Base-by-base conservation (phyloP, 805 yeast genomes). In the Wickerhamiella spandovensis region DNA sequence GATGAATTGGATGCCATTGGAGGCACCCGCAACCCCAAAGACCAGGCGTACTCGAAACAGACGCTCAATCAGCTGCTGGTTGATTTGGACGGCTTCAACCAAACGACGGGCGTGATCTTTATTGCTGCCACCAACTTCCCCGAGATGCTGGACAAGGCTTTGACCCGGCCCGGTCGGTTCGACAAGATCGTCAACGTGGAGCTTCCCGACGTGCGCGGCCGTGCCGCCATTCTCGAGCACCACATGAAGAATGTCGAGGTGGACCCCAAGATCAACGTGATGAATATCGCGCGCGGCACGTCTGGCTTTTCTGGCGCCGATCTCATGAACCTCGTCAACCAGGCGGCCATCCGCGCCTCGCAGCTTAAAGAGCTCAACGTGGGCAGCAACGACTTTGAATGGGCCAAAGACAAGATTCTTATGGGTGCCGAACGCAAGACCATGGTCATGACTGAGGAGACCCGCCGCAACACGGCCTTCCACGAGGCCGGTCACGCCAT, bases 401-500 rank as follows among this genome's bases (percentile, higher is more conserved):
- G 98, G 98, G 98, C 99, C 43, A 92, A 92, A 67, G 99, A 92
- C 68, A 92, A 92, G 70, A 92, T 94, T 51, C 72, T 94, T 63
- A 81, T 92, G 84, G 99, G 99, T 49, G 97, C 97, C 37, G 99
- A 95, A 59, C 84, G 95, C 66, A 86, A 85, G 69, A 85, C 95
- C 23, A 90, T 90, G 97, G 97, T 92, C 39, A 77, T 92, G 72
- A 89, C 98, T 25, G 97, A 92, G 65, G 96, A 90, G 54, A 78
- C 95, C 0, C 78, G 97, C 67, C 79, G 77, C 59, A 88, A 90
- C 56, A 92, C 99, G 17, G 98, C 98, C 1, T 92, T 81, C 67
- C 99, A 92, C 69, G 99, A 92, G 71, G 99, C 98, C 18, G 99
- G 99, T 3, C 99, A 92, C 69, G 98, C 98, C 4, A 86, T 92